phyloP scores from a whole-genome alignment of 305 asterid species.

The Fraxinus greggii region DNA sequence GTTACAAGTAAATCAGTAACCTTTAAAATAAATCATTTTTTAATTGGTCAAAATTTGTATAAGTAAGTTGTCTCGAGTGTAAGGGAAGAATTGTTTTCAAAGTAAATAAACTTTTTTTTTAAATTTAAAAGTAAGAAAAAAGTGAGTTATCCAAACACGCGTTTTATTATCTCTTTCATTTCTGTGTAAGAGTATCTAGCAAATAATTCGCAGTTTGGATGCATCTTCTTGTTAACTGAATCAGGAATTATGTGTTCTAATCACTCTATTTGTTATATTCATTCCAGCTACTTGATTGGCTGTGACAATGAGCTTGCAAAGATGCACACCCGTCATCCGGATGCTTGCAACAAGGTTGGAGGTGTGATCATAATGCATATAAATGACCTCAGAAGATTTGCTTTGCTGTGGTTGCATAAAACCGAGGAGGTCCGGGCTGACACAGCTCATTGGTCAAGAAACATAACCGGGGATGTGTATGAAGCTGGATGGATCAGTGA shows the following conservation, averaged over 20 bases:
- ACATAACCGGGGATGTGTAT: conserved; percentile 83
- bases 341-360: conserved; percentile 89
- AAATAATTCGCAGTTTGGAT: background rate
- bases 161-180: background rate
- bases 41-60: background rate
- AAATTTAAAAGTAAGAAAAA: background rate
- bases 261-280: conserved; percentile 13
- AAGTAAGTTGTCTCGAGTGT: background rate
- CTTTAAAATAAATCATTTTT: background rate
- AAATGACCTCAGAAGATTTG: conserved; percentile 69
- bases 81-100: background rate
- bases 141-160: background rate
- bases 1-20: background rate
- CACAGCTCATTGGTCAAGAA: conserved; percentile 76
- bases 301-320: conserved; percentile 92
- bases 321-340: conserved; percentile 84
- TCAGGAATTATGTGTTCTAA: background rate
- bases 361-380: conserved; percentile 94
- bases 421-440: conserved; percentile 95
- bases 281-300: conserved; percentile 80
- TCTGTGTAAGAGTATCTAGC: background rate
- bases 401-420: conserved; percentile 85
- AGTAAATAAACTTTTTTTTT: background rate
- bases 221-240: background rate
- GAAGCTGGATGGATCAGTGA: conserved; percentile 98